Evolutionary conservation across 2,329 filamentous ascomycete genomes (phyloP), one percentile per base, ranked within the genome.

Genomic region (Penicillium sp.): DNA sequence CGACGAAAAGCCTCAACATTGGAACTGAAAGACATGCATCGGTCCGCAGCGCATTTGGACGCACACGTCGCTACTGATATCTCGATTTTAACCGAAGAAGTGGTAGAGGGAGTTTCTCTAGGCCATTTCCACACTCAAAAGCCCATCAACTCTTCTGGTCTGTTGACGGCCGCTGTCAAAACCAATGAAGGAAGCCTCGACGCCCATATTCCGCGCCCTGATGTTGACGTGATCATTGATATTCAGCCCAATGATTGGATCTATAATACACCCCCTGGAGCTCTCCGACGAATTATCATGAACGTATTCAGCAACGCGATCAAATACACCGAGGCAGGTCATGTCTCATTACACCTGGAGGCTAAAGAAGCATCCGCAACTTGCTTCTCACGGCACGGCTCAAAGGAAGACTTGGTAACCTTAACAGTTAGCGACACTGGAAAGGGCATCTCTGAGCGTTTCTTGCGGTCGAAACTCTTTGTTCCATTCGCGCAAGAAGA

Each of bases 401-500:
- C 63, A 4, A 33, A 33, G 1, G 66, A 69, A 43, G 68, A 57
- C 52, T 0, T 49, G 24, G 41, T 46, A 40, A 63, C 24, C 33
- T 54, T 80, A 2, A 77, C 73, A 0, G 77, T 88, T 1, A 72
- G 72, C 0, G 86, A 88, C 54, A 84, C 84, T 0, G 85, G 85
- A 1, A 75, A 75, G 18, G 85, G 85, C 0, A 88, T 88, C 14
- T 76, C 76, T 0, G 69, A 78, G 0, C 79, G 84, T 6, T 88
- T 81, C 54, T 70, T 87, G 4, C 72, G 75, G n/a, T 76, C 80
- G 10, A 74, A 76, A 9, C 65, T 87, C 0, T 87, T 83, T 60
- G 78, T 76, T 0, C 81, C 84, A 0, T 87, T 87, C 57, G 70
- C 75, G 0, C 84, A 87, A 54, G 85, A 87, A 58, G 76, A 85